Conservation (phyloP, 139 green algal species). For the Gonium pectorale region DNA sequence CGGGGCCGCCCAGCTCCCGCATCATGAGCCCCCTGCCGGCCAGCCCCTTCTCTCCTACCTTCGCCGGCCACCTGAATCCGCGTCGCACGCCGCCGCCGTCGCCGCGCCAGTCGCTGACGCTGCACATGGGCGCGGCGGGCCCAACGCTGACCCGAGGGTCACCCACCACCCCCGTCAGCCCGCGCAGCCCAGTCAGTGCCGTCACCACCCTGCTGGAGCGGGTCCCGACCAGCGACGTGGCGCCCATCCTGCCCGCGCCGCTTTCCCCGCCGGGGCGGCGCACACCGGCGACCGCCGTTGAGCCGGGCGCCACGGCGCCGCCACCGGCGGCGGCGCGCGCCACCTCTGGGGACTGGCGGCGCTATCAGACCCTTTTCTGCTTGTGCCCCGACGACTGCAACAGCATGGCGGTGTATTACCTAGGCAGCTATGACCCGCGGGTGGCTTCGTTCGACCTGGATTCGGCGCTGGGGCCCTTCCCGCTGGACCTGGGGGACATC, state of each 20-base stretch:
- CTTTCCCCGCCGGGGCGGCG: not conserved
- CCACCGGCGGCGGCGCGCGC: not conserved
- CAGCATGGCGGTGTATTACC: constrained; percentile 56
- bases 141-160: not conserved
- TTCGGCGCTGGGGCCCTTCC: constrained; percentile 39
- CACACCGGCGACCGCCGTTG: too few species aligned
- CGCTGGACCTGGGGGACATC: constrained; percentile 67
- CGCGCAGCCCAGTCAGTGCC: not conserved
- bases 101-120: too few species aligned
- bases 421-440: constrained; percentile 24
- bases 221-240: not conserved
- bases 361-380: constrained; percentile 45
- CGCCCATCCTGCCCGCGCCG: not conserved
- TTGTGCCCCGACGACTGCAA: constrained; percentile 69
- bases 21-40: not conserved
- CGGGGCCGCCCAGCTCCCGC: not conserved
- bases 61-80: too few species aligned
- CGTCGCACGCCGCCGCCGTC: not conserved
- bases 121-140: not conserved
- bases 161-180: not conserved
- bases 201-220: not conserved
- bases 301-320: too few species aligned
- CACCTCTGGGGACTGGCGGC: not conserved
- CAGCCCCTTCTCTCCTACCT: not conserved
- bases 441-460: constrained; percentile 41